phyloP scores from a whole-genome alignment of 2,329 filamentous ascomycete species.

The Ceratocystis albifundus region DNA sequence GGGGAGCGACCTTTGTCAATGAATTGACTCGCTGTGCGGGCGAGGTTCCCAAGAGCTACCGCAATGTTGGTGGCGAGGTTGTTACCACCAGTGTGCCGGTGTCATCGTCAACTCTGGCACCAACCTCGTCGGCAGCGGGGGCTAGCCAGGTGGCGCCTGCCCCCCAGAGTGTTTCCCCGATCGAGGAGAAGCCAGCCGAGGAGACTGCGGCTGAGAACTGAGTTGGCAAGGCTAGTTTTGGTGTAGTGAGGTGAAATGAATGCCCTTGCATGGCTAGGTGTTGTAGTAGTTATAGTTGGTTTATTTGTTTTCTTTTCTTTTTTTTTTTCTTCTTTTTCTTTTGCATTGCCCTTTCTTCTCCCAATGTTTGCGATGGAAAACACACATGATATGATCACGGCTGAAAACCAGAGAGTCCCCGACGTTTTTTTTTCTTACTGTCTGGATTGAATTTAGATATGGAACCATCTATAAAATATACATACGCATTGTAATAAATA shows the following conservation, averaged over 20 bases:
- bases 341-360: neutral
- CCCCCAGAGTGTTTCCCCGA: slow-evolving; percentile 8
- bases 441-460: neutral
- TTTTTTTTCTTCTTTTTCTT: too few species aligned
- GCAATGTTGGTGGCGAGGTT: slow-evolving; percentile 32
- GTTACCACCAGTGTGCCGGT: slow-evolving; percentile 21
- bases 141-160: neutral
- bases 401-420: neutral
- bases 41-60: slow-evolving; percentile 34
- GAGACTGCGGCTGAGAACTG: slow-evolving; percentile 1
- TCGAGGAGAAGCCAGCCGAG: slow-evolving; percentile 21
- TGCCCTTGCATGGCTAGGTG: neutral
- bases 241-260: neutral
- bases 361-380: neutral
- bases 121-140: neutral
- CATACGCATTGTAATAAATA: neutral
- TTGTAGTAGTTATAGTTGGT: slow-evolving; percentile 1
- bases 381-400: slow-evolving; percentile 3
- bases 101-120: slow-evolving; percentile 15
- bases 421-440: neutral
- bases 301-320: too few species aligned
- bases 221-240: neutral
- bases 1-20: slow-evolving; percentile 83
- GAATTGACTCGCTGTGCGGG: slow-evolving; percentile 54
- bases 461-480: neutral